Percentiles rank a stretch among this genome's conserved stretches.
These are phyloP conservation scores for Chlamydomonas sp. DNA, from an alignment of 139 green algal genomes.

Conservation along the genomic window DNA sequence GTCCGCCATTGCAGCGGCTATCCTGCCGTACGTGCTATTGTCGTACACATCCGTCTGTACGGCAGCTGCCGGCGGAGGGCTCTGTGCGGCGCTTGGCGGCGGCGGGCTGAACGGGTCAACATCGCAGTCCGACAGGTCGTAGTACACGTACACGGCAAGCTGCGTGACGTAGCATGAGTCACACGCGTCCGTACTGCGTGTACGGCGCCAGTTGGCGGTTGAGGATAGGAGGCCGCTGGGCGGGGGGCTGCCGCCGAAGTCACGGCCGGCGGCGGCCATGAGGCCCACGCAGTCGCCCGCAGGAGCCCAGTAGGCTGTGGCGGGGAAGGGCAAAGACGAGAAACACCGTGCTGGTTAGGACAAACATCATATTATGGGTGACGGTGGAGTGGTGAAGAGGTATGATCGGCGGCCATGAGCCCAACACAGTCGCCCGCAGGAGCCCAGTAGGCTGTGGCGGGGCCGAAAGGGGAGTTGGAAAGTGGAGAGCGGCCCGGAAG, in stretches of 20 bases:
- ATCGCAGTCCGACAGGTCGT: not conserved
- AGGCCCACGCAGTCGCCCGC: not conserved
- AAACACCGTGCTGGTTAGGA: not conserved
- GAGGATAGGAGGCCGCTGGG: not conserved
- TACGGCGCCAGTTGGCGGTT: not conserved
- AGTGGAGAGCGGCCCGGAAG: no score
- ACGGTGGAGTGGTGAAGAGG: no score
- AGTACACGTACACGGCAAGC: constrained; percentile 22
- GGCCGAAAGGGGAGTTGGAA: not conserved
- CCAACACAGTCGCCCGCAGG: not conserved
- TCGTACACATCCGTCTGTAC: not conserved
- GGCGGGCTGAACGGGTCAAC: not conserved
- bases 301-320: constrained; percentile 1
- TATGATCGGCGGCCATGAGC: not conserved
- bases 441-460: not conserved
- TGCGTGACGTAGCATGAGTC: constrained; percentile 25
- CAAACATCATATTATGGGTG: not conserved
- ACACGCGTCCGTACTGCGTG: not conserved
- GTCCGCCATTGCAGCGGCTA: not conserved
- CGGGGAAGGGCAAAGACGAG: not conserved
- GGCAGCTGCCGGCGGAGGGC: no score
- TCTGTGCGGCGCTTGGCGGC: not conserved
- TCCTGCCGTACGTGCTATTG: no score
- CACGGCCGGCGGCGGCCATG: not conserved
- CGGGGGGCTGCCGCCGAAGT: not conserved